Percentiles rank a stretch among this genome's conserved stretches.
phyloP scores from a whole-genome alignment of 192 early-diverging fungal species.

The Dimargaris xerosporica region DNA sequence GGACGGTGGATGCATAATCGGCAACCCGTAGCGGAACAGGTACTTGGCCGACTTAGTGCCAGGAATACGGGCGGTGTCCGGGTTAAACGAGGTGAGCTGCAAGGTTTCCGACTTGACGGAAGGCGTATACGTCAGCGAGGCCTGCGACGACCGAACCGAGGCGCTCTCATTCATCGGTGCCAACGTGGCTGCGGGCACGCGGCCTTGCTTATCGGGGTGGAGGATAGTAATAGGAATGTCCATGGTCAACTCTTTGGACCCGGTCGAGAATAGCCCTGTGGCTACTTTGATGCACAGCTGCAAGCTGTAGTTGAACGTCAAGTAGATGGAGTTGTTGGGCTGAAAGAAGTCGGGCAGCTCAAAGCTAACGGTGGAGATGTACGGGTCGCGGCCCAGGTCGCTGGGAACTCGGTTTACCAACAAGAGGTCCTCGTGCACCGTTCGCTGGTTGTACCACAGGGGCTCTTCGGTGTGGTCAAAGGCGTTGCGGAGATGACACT shows the following conservation, averaged over 20 bases:
- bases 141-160: not conserved
- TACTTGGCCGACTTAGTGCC: not conserved
- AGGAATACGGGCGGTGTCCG: not conserved
- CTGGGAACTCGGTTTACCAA: not conserved
- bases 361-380: constrained; percentile 5
- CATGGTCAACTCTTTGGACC: not conserved
- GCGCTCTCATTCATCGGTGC: not conserved
- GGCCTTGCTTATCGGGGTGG: not conserved
- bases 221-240: constrained; percentile 7
- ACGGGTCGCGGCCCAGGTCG: not conserved
- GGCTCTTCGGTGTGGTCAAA: constrained; percentile 8
- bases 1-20: not conserved
- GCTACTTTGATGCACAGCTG: not conserved
- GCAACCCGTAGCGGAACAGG: not conserved
- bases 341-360: constrained; percentile 10
- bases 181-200: too few relatives aligned
- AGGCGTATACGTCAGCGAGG: not conserved
- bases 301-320: not conserved
- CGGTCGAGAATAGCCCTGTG: constrained; percentile 1
- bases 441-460: constrained; percentile 6
- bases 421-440: not conserved
- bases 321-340: constrained; percentile 5
- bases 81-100: not conserved
- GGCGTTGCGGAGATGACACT: constrained; percentile 3
- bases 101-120: not conserved